A percentile compares a stretch with the other conserved stretches of the same genome.
Conservation (phyloP, 2,329 filamentous ascomycete species). For the Catunica adiposa region DNA sequence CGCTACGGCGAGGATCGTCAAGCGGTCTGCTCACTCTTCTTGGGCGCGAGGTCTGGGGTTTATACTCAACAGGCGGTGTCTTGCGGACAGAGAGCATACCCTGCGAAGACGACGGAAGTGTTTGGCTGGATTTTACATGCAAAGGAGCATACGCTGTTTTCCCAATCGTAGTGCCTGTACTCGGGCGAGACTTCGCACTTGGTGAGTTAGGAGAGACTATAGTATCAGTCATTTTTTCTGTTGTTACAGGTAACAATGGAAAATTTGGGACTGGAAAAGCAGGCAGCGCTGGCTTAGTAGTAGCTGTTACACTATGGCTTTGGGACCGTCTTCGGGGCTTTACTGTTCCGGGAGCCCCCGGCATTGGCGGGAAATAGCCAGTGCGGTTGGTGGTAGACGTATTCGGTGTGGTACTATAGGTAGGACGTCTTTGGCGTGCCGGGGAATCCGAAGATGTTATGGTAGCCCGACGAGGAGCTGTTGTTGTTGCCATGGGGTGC, state of each 20-base stretch:
- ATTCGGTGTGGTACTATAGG: conserved; percentile 11
- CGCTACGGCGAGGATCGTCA: neutral
- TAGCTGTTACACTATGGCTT: neutral
- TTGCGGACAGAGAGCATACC: neutral
- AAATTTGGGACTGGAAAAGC: neutral
- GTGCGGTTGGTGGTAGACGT: conserved; percentile 1
- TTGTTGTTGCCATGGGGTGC: neutral
- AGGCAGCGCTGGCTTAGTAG: neutral
- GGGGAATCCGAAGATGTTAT: conserved; percentile 8
- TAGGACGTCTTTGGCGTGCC: conserved; percentile 1
- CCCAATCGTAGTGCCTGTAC: neutral
- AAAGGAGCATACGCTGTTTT: conserved; percentile 10
- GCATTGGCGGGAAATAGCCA: neutral
- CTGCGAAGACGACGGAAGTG: conserved; percentile 3
- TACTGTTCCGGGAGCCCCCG: neutral
- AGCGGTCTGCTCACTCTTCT: conserved; percentile 1
- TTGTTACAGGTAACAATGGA: neutral
- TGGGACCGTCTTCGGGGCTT: neutral
- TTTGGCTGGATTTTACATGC: conserved; percentile 1
- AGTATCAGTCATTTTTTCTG: neutral
- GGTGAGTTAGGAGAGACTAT: neutral
- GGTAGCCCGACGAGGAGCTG: conserved; percentile 7
- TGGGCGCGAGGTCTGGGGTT: neutral
- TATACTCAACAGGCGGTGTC: neutral
- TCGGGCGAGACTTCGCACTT: neutral